Conservation (phyloP, 306 rosid species). For the Prunus mongolica region DNA sequence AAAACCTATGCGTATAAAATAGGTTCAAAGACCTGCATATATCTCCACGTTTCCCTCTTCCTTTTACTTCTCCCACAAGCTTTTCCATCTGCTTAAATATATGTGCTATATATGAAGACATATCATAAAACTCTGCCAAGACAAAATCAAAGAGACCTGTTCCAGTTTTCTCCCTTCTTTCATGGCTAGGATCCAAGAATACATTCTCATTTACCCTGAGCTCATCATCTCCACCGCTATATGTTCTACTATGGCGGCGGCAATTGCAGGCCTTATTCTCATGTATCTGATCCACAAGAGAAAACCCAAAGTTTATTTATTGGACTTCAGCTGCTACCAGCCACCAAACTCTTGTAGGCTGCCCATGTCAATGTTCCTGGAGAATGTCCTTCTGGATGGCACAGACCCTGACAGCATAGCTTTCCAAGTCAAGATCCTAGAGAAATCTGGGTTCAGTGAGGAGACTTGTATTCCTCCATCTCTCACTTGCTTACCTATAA, state of each 20-base stretch:
- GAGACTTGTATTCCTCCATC: constrained; percentile 41
- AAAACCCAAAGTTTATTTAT: constrained; percentile 33
- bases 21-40: too few relatives aligned
- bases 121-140: neutral
- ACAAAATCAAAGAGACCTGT: too few relatives aligned
- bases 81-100: neutral
- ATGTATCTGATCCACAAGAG: neutral
- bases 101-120: neutral
- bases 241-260: neutral
- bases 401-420: constrained; percentile 38
- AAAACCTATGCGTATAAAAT: too few relatives aligned
- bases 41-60: neutral
- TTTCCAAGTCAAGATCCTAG: constrained; percentile 49
- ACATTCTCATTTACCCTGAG: neutral
- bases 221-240: neutral
- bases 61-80: neutral
- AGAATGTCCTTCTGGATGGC: constrained; percentile 21
- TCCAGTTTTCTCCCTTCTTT: neutral
- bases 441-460: constrained; percentile 59
- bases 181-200: neutral
- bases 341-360: constrained; percentile 40
- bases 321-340: constrained; percentile 37
- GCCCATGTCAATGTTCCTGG: constrained; percentile 42
- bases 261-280: neutral
- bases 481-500: constrained; percentile 35